These are phyloP conservation scores for Fusarium sp. DNA, from an alignment of 2,329 filamentous ascomycete species.

Conservation along the genomic window DNA sequence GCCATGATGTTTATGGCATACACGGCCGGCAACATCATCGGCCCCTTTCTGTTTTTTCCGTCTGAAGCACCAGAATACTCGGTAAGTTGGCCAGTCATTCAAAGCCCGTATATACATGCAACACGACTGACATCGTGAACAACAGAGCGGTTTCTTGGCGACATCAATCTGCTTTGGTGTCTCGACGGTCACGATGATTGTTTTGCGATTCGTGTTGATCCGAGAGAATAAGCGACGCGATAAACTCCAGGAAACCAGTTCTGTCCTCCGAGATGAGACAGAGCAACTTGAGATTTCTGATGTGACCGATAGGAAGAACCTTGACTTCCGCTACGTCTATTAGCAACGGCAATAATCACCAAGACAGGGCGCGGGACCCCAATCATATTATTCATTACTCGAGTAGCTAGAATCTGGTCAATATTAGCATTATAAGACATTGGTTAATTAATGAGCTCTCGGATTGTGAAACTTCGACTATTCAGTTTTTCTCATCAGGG, in stretches of 20 bases:
- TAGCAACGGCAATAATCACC: background rate
- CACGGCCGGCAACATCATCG: constrained; percentile 39
- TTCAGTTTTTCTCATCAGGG: no score
- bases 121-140: background rate
- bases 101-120: rapidly evolving
- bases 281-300: constrained; percentile 37
- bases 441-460: no score
- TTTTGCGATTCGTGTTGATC: constrained; percentile 27
- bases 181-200: constrained; percentile 31
- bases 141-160: constrained; percentile 41
- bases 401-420: no score
- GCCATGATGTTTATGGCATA: constrained; percentile 47
- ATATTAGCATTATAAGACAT: no score
- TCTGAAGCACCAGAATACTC: constrained; percentile 36
- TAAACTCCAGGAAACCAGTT: constrained; percentile 7
- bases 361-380: no score
- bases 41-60: constrained; percentile 43
- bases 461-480: no score
- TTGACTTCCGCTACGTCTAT: constrained; percentile 42
- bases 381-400: no score
- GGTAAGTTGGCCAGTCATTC: constrained; percentile 17
- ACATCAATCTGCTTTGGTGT: constrained; percentile 41
- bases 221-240: constrained; percentile 38
- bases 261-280: background rate
- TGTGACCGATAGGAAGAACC: constrained; percentile 36